Evolutionary conservation across 345 rosid species (phyloP).

Genomic region (Arabis alpina): DNA sequence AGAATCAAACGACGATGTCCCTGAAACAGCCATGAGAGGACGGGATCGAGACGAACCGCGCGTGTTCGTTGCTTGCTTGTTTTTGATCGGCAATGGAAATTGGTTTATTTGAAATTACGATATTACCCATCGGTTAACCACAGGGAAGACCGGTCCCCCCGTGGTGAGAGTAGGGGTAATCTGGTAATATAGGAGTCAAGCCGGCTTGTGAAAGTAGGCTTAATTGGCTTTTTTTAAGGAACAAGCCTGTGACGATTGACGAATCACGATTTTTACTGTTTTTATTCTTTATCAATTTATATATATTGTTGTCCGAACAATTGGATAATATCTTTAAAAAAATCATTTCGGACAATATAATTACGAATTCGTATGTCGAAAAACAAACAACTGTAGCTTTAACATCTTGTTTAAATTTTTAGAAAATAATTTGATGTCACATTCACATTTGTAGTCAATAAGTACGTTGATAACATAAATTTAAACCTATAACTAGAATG

Average conservation of each 20-base stretch:
- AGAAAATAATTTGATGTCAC: not conserved
- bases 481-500: not conserved
- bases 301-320: slow-evolving; percentile 2
- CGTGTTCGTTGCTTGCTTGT: slow-evolving; percentile 49
- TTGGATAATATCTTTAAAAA: slow-evolving; percentile 15
- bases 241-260: slow-evolving; percentile 34
- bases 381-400: no score
- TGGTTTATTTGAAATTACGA: slow-evolving; percentile 44
- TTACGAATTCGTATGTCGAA: no score
- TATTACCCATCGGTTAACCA: slow-evolving; percentile 46
- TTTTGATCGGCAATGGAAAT: slow-evolving; percentile 85
- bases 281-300: not conserved
- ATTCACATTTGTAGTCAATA: not conserved
- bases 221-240: slow-evolving; percentile 37
- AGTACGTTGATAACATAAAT: slow-evolving; percentile 6
- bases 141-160: not conserved
- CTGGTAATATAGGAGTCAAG: slow-evolving; percentile 24
- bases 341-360: not conserved
- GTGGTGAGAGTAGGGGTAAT: slow-evolving; percentile 34
- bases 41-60: slow-evolving; percentile 52
- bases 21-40: slow-evolving; percentile 65
- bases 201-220: slow-evolving; percentile 42
- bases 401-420: no score
- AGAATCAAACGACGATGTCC: slow-evolving; percentile 45
- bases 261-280: slow-evolving; percentile 24